Evolutionary conservation across 257 asterid genomes (phyloP).

Genomic region (Solanum neorickii): DNA sequence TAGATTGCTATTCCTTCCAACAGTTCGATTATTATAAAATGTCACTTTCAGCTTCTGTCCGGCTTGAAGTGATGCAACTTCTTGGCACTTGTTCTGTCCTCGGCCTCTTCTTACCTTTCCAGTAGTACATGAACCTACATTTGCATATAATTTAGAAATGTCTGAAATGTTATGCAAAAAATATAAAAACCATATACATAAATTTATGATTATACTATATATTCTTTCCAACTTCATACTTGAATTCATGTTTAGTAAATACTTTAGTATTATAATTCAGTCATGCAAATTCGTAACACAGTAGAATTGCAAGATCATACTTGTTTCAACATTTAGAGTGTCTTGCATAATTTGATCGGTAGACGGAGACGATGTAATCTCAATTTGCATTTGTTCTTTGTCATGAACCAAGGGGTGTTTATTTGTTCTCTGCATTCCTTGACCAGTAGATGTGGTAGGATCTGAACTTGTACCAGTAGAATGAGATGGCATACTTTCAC

Average conservation of each 20-base stretch:
- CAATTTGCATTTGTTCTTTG: not conserved
- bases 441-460: not conserved
- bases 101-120: not conserved
- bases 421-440: not conserved
- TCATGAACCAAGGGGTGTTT: not conserved
- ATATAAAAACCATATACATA: not conserved
- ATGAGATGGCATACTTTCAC: not conserved
- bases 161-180: not conserved
- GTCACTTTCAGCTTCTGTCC: not conserved
- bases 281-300: not conserved
- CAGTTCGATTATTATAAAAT: not conserved
- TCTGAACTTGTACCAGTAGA: not conserved
- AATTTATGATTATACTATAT: not conserved
- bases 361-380: not conserved
- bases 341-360: not conserved
- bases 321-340: not conserved
- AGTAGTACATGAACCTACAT: not conserved
- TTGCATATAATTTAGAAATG: not conserved
- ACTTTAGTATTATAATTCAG: not conserved
- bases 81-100: not conserved
- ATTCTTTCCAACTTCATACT: not conserved
- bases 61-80: not conserved
- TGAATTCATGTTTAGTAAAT: not conserved
- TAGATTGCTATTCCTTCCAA: not conserved
- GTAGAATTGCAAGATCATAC: not conserved